Evolutionary conservation across 139 green algal species (phyloP), one percentile per base, ranked within the genome.

Genomic region (Ettlia oleoabundans): DNA sequence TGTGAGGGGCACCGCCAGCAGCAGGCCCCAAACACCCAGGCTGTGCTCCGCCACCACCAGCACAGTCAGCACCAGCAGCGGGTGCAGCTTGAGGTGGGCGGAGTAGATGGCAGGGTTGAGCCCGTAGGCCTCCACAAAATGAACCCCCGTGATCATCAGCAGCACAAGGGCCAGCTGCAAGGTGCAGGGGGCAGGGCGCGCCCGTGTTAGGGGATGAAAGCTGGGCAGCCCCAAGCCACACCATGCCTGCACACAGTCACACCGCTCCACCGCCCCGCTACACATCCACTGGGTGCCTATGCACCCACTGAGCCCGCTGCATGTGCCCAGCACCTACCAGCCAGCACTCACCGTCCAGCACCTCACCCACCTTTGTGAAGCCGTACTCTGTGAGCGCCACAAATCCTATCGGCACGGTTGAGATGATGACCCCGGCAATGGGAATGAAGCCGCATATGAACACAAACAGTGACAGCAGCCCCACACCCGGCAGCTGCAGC

Each of bases 381-480:
- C 96, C 95, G 84, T 98, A 98, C 89, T 96, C 93, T 30, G 88
- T 95, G 58, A 97, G 80, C 7, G 92, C 93, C 35, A 96, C 91
- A 81, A 97, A 93, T 51, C 76, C 93, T 42, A 98, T 98, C 69
- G 96, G 96, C 1, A 90, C 81, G 30, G 95, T 98, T 55, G 92
- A 97, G 52, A 98, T 95, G 88, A 98, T 93, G 71, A 93, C 89
- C n/a, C 95, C 95, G 8, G 94, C 95, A 52, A 98, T 95, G 67
- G 94, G 94, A 69, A 98, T 96, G 88, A 98, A 97, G 84, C 84
- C 91, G 90, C 95, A 98, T 42, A 97, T 87, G 87, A 98, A 98
- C 19, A 98, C 96, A 78, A 98, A 96, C 15, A 98, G 86, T 0
- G 92, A 95, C 22, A 98, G 88, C 40, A 97, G 89, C 32, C 90